These are phyloP conservation scores for Paracorniculantispora psalliotae DNA, from an alignment of 2,329 filamentous ascomycete genomes.

Conservation along the genomic window DNA sequence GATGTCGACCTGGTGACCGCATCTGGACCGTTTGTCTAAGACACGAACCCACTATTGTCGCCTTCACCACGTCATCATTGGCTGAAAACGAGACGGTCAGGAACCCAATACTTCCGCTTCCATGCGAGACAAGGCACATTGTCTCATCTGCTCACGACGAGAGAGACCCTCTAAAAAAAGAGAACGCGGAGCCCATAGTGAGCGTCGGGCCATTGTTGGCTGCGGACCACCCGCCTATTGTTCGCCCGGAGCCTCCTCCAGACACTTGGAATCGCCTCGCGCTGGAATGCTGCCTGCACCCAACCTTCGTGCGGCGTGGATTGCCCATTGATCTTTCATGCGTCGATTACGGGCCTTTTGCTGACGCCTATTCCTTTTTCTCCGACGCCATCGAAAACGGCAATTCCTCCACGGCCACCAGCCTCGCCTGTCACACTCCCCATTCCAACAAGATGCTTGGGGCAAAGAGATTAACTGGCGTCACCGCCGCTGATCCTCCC, in stretches of 20 bases:
- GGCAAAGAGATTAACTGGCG: background rate
- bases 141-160: background rate
- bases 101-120: constrained; percentile 9
- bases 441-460: constrained; percentile 13
- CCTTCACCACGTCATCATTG: background rate
- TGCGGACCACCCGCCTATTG: background rate
- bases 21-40: background rate
- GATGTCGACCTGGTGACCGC: background rate
- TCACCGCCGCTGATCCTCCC: background rate
- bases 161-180: background rate
- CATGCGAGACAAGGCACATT: constrained; percentile 4
- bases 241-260: background rate
- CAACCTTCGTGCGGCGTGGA: background rate
- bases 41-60: background rate
- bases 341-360: background rate
- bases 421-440: background rate
- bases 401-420: background rate
- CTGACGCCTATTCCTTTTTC: background rate
- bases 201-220: background rate
- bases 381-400: background rate
- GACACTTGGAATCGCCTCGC: constrained; percentile 4
- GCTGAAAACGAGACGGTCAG: background rate
- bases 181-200: too few relatives aligned
- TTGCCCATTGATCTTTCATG: background rate
- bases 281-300: constrained; percentile 4